Conservation (phyloP, 441 rosid species). For the Erysimum pusillum region DNA sequence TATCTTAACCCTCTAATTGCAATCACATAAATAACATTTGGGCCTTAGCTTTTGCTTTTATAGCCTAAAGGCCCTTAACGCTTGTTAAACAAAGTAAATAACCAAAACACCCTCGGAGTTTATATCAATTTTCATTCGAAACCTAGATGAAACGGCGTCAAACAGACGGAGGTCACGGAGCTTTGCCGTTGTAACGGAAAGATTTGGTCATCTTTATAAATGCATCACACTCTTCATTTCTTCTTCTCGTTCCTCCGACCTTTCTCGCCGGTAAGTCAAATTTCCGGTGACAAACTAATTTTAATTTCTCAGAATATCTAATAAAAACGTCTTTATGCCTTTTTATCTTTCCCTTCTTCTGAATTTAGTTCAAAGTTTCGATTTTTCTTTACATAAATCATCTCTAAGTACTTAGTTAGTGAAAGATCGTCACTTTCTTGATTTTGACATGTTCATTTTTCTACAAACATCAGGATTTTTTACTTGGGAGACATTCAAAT, state of each 20-base stretch:
- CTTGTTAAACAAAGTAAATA: too few species aligned
- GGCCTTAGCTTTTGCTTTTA: too few species aligned
- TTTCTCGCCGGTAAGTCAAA: neutral
- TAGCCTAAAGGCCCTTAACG: too few species aligned
- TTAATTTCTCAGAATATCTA: neutral
- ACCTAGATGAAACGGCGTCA: neutral
- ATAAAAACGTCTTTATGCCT: neutral
- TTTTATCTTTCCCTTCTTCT: neutral
- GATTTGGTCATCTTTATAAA: neutral
- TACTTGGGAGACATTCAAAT: neutral
- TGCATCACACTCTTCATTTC: neutral
- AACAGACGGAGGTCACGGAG: neutral
- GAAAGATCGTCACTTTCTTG: neutral
- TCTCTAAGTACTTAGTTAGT: neutral
- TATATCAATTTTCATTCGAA: too few species aligned
- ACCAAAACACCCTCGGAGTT: too few species aligned
- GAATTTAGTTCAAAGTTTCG: neutral
- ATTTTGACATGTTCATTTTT: neutral
- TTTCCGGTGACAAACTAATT: neutral
- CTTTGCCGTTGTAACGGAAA: neutral
- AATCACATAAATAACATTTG: too few species aligned
- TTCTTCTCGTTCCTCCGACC: neutral
- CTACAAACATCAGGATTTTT: conserved; percentile 10
- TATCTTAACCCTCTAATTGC: too few species aligned
- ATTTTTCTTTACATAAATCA: neutral